These are phyloP conservation scores for Globisporangium uncinulatum DNA, from an alignment of 352 stramenopile genomes.

Conservation along the genomic window DNA sequence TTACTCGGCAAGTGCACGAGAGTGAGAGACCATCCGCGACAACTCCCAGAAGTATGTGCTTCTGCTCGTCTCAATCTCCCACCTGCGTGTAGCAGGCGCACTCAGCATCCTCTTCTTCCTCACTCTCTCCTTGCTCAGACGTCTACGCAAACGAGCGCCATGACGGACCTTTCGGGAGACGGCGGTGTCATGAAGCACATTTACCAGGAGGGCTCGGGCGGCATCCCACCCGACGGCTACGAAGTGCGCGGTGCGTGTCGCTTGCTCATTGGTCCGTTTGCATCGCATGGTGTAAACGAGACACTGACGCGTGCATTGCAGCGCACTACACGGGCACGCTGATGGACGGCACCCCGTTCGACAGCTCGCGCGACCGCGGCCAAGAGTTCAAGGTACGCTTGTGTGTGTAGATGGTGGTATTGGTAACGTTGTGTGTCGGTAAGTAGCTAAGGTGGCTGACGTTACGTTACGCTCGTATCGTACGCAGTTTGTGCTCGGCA, in stretches of 20 bases:
- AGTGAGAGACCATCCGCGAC: too few species aligned
- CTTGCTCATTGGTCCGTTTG: not conserved
- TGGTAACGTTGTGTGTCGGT: not conserved
- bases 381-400: constrained; percentile 70
- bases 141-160: constrained; percentile 15
- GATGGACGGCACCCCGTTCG: constrained; percentile 93
- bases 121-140: not conserved
- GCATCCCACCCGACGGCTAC: constrained; percentile 67
- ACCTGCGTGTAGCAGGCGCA: too few species aligned
- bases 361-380: constrained; percentile 89
- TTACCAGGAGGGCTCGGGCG: constrained; percentile 83
- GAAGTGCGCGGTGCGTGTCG: constrained; percentile 56
- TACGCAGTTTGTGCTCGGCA: constrained; percentile 72
- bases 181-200: constrained; percentile 91
- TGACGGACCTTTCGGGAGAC: constrained; percentile 80
- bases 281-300: not conserved
- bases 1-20: not conserved
- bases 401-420: not conserved
- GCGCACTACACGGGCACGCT: constrained; percentile 96
- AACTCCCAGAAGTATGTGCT: too few species aligned
- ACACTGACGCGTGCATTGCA: constrained; percentile 13
- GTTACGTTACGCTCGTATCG: not conserved
- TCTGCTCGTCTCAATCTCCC: too few species aligned
- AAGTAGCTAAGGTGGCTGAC: not conserved
- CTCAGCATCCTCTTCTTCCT: not conserved